These are phyloP conservation scores for Rhizophora apiculata DNA, from an alignment of 345 rosid species.

Conservation along the genomic window DNA sequence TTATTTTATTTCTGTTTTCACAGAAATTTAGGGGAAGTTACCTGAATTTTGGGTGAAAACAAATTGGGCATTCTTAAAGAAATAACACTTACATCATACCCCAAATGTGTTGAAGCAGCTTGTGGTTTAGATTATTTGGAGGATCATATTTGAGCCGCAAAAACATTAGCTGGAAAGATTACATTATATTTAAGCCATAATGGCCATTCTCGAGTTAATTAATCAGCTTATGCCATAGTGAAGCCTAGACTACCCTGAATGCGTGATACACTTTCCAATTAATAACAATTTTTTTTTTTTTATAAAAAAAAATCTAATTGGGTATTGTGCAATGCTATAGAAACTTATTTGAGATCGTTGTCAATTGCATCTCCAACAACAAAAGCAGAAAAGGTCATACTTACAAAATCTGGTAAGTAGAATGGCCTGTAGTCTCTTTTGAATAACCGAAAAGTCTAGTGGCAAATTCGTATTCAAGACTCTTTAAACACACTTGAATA, in stretches of 20 bases:
- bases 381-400: slow-evolving; percentile 3
- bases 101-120: neutral
- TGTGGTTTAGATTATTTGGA: neutral
- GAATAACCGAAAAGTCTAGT: slow-evolving; percentile 7
- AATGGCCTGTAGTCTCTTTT: slow-evolving; percentile 21
- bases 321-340: slow-evolving; percentile 14
- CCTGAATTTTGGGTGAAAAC: neutral
- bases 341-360: slow-evolving; percentile 2
- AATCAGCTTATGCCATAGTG: neutral
- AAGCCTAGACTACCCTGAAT: neutral
- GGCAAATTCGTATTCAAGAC: slow-evolving; percentile 15
- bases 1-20: slow-evolving; percentile 3
- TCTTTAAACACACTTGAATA: neutral
- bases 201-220: slow-evolving; percentile 41
- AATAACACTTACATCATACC: slow-evolving; percentile 12
- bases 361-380: slow-evolving; percentile 22
- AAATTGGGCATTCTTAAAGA: neutral
- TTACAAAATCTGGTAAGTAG: slow-evolving; percentile 28
- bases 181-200: slow-evolving; percentile 36
- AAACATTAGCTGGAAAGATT: neutral
- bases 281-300: neutral
- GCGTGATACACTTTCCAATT: neutral
- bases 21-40: slow-evolving; percentile 9
- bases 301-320: slow-evolving; percentile 28
- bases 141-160: neutral